Evolutionary conservation across 371 early-diverging fungal species (phyloP).

Genomic region (Umbelopsis sp.): DNA sequence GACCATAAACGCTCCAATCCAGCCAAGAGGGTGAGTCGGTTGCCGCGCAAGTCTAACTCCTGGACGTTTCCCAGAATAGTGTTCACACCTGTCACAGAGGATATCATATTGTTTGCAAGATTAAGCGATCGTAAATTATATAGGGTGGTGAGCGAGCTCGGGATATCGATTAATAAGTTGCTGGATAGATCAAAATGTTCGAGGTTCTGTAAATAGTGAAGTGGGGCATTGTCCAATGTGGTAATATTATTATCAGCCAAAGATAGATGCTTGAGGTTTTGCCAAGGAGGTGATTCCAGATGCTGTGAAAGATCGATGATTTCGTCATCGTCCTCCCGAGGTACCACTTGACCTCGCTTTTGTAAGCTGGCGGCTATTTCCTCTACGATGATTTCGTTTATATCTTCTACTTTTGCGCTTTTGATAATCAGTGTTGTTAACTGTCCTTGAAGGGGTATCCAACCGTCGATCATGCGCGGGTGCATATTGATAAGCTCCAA

Average conservation of each 20-base stretch:
- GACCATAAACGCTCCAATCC: conserved; percentile 76
- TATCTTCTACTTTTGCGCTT: conserved; percentile 51
- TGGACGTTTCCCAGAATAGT: conserved; percentile 69
- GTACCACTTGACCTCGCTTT: conserved; percentile 30
- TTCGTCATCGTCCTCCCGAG: conserved; percentile 27
- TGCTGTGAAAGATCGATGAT: conserved; percentile 29
- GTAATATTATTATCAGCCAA: conserved; percentile 63
- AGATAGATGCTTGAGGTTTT: conserved; percentile 51
- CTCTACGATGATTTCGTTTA: conserved; percentile 41
- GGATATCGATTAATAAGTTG: conserved; percentile 67
- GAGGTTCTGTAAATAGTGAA: conserved; percentile 42
- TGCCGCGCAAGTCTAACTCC: conserved; percentile 66
- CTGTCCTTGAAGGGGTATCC: conserved; percentile 44
- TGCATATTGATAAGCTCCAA: conserved; percentile 57
- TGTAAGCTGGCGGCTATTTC: conserved; percentile 34
- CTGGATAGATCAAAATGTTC: conserved; percentile 67
- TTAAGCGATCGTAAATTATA: conserved; percentile 65
- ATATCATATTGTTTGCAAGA: conserved; percentile 68
- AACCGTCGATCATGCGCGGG: conserved; percentile 50
- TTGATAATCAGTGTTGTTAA: conserved; percentile 52
- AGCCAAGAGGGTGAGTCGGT: conserved; percentile 63
- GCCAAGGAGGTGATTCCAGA: conserved; percentile 42
- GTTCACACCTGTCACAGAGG: conserved; percentile 62
- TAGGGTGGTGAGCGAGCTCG: conserved; percentile 56
- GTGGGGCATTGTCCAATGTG: conserved; percentile 50